Base-by-base conservation (phyloP, 352 stramenopile genomes). In the Globisporangium iwayamae region DNA sequence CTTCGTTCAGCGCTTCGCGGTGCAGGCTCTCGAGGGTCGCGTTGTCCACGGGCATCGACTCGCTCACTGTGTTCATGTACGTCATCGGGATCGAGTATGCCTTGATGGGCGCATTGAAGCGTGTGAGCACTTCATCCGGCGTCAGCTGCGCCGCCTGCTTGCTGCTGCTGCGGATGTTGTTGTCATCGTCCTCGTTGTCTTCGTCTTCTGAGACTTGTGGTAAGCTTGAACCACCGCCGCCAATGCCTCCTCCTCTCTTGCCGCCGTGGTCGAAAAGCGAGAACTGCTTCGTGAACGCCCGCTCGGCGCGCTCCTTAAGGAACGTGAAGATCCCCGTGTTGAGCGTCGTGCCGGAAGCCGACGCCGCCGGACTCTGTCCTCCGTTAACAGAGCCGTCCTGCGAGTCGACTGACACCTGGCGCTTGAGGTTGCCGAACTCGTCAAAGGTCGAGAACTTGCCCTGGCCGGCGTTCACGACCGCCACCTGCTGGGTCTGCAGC, bases 371-470 rank as follows among this genome's bases (percentile, higher is more conserved):
- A 22, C 30, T 62, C 36, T 66, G 57, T 11, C 56, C 41, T 13
- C 22, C 5, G 11, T 30, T 36, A 1, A 7, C 16, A 16, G 22
- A 20, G 18, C 14, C 43, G 16, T 57, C 52, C 28, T 46, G 10
- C 16, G 30, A 51, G 41, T 70, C 64, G 9, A 56, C 52, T 52
- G 70, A 53, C 32, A 70, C 28, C 22, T 87, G 69, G 52, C 81
- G 79, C 65, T 89, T 91, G 41, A 92, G 72, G 60, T 92, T 92
- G 10, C 83, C 83, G 65, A 90, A 92, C 69, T 92, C 83, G 62
- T 92, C 83, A 46, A 92, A 92, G 20, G 73, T 72, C 4, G 83
- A 90, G 62, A 81, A 87, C 25, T 81, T 78, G 53, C 76, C 78
- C 30, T 89, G 78, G 5, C 81, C 78, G 55, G 75, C 79, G 48